Evolutionary conservation across 352 stramenopile genomes (phyloP).

Genomic region (Globisporangium paroecandrum): DNA sequence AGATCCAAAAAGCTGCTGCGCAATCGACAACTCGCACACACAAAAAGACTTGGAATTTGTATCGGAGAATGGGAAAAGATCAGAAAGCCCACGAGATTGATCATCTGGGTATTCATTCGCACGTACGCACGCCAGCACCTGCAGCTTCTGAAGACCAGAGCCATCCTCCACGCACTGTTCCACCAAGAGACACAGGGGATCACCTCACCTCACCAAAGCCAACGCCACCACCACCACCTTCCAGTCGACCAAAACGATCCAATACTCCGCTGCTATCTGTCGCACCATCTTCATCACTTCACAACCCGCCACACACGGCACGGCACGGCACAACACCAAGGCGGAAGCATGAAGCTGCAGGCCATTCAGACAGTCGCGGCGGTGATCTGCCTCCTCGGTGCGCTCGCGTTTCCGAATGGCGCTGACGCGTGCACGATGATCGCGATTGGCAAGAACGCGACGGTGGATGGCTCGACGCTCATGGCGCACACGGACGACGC

Average conservation of each 20-base stretch:
- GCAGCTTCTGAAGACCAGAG: not conserved
- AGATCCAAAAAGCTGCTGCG: not conserved
- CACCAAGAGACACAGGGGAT: not conserved
- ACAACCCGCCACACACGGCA: not conserved
- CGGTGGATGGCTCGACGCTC: conserved; percentile 78
- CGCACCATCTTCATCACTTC: not conserved
- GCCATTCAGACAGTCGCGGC: not conserved
- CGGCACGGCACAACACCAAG: not conserved
- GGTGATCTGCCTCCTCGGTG: not conserved
- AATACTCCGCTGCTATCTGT: too few species aligned
- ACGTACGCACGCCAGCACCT: not conserved
- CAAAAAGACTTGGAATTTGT: not conserved
- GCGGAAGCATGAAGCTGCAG: not conserved
- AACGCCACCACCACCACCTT: not conserved
- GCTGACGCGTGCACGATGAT: conserved; percentile 86
- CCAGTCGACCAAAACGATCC: not conserved
- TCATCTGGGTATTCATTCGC: not conserved
- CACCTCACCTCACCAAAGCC: not conserved
- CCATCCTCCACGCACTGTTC: not conserved
- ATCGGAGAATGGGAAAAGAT: not conserved
- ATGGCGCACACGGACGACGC: conserved; percentile 88
- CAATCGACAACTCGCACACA: not conserved
- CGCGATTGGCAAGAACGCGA: conserved; percentile 71
- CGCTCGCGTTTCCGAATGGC: not conserved
- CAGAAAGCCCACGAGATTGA: not conserved